These are phyloP conservation scores for Arthroderma sp. DNA, from an alignment of 2,329 filamentous ascomycete species.

Conservation along the genomic window DNA sequence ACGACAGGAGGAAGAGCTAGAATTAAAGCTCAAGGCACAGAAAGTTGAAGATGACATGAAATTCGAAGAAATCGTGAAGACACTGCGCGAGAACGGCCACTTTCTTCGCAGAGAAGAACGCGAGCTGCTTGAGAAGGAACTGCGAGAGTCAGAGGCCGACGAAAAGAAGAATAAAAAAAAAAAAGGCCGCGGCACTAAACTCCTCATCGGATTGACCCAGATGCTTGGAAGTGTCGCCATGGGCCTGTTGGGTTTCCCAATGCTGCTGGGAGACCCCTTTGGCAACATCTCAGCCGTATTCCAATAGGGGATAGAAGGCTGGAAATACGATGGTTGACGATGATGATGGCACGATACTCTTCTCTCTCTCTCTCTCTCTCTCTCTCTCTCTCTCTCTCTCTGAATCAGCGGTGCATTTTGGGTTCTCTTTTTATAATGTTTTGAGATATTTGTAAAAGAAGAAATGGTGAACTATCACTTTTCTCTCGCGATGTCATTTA, in stretches of 20 bases:
- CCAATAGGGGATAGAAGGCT: too few relatives aligned
- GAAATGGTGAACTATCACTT: background rate
- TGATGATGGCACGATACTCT: too few relatives aligned
- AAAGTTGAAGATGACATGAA: constrained; percentile 2
- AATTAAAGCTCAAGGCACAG: constrained; percentile 3
- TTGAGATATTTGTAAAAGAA: background rate
- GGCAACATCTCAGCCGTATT: background rate
- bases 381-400: too few relatives aligned
- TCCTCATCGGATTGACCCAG: constrained; percentile 1
- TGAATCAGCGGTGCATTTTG: too few relatives aligned
- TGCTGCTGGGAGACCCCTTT: constrained; percentile 3
- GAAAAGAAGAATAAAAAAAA: background rate
- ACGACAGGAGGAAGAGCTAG: constrained; percentile 1
- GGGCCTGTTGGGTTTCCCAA: constrained; percentile 4
- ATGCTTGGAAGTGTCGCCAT: constrained; percentile 3
- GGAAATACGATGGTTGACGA: too few relatives aligned
- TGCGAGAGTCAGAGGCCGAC: background rate
- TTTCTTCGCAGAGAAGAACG: constrained; percentile 1
- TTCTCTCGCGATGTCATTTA: background rate
- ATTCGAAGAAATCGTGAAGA: constrained; percentile 2
- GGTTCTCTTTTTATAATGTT: too few relatives aligned
- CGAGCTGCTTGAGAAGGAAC: background rate
- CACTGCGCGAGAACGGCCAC: constrained; percentile 2
- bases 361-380: too few relatives aligned
- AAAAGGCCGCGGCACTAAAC: constrained; percentile 3